These are phyloP conservation scores for Ananas comosus DNA, from an alignment of 176 grass and related monocot genomes.

Conservation along the genomic window DNA sequence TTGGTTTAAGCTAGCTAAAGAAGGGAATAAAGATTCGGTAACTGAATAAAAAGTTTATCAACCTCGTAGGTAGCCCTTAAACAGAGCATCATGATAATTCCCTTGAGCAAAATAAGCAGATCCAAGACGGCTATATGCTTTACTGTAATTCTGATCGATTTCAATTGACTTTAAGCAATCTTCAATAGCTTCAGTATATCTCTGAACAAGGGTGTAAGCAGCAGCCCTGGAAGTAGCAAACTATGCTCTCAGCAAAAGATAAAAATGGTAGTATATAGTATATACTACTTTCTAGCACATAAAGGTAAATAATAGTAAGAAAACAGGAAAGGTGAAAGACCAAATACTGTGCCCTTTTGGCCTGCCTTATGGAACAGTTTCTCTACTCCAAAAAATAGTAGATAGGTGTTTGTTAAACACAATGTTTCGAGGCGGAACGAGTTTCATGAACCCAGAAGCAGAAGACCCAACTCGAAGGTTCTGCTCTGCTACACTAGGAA, in stretches of 20 bases:
- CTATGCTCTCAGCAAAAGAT: neutral
- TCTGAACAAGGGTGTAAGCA: constrained; percentile 51
- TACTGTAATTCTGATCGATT: constrained; percentile 67
- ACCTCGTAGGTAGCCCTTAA: constrained; percentile 33
- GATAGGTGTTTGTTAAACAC: no score
- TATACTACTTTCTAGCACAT: neutral
- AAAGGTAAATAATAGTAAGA: neutral
- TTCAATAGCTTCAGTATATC: constrained; percentile 50
- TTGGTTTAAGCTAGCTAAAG: neutral
- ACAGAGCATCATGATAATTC: constrained; percentile 28
- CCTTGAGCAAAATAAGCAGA: constrained; percentile 35
- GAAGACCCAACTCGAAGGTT: no score
- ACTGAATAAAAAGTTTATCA: no score
- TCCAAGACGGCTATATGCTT: constrained; percentile 43
- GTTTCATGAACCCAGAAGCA: no score
- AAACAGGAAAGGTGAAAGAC: no score
- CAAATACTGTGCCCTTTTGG: no score
- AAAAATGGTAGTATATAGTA: neutral
- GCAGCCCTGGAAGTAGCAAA: constrained; percentile 62
- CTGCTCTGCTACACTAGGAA: no score
- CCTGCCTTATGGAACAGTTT: no score
- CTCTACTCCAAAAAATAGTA: no score
- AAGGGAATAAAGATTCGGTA: neutral
- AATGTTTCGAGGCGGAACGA: no score
- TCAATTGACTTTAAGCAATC: constrained; percentile 71